These are phyloP conservation scores for Carpinus viminea DNA, from an alignment of 306 rosid species.

Conservation along the genomic window DNA sequence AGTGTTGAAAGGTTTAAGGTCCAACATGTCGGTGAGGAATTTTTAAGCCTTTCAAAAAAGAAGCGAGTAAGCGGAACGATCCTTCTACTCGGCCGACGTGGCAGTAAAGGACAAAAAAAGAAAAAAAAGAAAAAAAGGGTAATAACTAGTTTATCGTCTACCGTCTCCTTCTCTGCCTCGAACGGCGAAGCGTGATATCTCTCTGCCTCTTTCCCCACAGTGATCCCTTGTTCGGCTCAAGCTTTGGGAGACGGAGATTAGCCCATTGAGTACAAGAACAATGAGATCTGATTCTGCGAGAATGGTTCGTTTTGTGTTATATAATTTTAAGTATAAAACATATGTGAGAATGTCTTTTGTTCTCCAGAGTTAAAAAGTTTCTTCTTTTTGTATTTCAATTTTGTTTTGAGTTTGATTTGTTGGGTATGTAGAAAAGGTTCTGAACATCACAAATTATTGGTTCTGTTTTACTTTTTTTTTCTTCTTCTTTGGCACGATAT, in stretches of 20 bases:
- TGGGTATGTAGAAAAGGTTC: too few relatives aligned
- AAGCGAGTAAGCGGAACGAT: neutral
- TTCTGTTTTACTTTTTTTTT: neutral
- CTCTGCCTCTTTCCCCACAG: conserved; percentile 21
- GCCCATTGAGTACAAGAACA: neutral
- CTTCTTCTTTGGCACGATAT: neutral
- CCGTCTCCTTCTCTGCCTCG: conserved; percentile 6
- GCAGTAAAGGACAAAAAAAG: too few relatives aligned
- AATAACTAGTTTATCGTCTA: neutral
- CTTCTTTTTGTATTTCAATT: neutral
- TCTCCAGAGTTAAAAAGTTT: neutral
- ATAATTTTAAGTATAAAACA: neutral
- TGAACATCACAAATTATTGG: neutral
- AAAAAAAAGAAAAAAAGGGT: neutral
- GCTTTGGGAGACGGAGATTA: neutral
- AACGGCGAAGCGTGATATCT: conserved; percentile 29
- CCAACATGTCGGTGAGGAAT: too few relatives aligned
- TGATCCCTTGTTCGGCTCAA: neutral
- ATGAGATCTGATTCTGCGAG: conserved; percentile 42
- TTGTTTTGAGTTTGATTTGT: neutral
- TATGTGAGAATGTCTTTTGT: neutral
- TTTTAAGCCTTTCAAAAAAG: neutral
- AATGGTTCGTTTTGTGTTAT: conserved; percentile 16
- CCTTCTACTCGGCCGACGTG: too few relatives aligned
- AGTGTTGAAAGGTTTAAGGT: too few relatives aligned